Conservation (phyloP, 2,329 filamentous ascomycete genomes). For the Pseudogymnoascus sp. region DNA sequence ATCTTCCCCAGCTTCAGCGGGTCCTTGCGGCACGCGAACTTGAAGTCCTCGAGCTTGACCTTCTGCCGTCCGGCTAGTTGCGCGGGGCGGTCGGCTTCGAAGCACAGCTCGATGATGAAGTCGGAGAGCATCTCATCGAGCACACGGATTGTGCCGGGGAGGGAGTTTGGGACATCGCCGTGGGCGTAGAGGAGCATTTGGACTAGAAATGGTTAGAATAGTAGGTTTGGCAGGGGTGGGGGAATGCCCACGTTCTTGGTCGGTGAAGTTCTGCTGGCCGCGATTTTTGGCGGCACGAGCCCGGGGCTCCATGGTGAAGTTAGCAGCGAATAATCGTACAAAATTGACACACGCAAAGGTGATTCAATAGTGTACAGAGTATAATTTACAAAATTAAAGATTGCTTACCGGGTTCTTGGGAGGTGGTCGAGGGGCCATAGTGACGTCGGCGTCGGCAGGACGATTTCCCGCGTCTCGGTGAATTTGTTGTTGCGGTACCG, state of each 20-base stretch:
- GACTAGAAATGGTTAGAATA: constrained; percentile 39
- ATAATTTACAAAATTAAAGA: not conserved
- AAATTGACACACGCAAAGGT: not conserved
- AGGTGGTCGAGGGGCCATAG: not conserved
- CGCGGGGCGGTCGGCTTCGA: constrained; percentile 77
- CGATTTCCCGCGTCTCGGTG: constrained; percentile 7
- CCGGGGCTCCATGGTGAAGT: constrained; percentile 56
- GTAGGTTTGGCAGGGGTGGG: constrained; percentile 2
- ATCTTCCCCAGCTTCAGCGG: constrained; percentile 80
- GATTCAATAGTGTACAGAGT: not conserved
- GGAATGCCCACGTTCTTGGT: constrained; percentile 53
- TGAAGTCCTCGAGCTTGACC: constrained; percentile 97
- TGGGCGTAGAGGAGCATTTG: constrained; percentile 68
- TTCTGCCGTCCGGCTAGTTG: constrained; percentile 85
- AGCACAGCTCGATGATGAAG: constrained; percentile 89
- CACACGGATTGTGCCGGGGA: constrained; percentile 74
- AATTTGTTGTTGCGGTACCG: not conserved
- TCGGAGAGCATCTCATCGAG: constrained; percentile 95
- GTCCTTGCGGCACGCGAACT: constrained; percentile 83
- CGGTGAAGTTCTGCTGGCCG: constrained; percentile 71
- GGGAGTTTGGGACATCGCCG: constrained; percentile 67
- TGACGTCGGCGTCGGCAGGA: not conserved
- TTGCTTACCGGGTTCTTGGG: not conserved
- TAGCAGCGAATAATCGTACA: not conserved
- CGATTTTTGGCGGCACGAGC: constrained; percentile 72